Evolutionary conservation across 208 protist species (phyloP).

Genomic region (Leishmania gerbilli): DNA sequence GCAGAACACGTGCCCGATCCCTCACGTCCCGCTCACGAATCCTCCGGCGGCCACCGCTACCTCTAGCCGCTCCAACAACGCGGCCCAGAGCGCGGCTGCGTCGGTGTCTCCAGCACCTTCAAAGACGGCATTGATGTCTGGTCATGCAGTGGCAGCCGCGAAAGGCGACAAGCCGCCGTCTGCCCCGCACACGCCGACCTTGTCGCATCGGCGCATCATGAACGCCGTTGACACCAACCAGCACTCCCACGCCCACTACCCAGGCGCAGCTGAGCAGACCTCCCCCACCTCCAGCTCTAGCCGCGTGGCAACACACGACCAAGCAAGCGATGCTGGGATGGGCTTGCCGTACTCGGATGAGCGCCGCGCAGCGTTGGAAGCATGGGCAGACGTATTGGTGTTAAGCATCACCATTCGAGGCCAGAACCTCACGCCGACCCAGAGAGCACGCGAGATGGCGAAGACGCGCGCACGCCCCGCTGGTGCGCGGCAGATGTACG

Average conservation of each 20-base stretch:
- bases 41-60: neutral
- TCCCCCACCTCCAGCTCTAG: neutral
- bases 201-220: conserved; percentile 20
- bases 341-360: conserved; percentile 27
- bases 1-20: neutral
- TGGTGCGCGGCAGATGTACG: conserved; percentile 25
- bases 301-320: neutral
- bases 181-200: conserved; percentile 3
- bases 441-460: conserved; percentile 19
- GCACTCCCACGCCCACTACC: neutral
- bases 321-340: neutral
- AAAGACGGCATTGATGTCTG: neutral
- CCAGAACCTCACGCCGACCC: conserved; percentile 12
- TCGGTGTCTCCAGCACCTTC: neutral
- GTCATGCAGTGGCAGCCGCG: neutral
- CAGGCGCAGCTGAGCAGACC: neutral
- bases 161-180: conserved; percentile 3
- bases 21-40: neutral
- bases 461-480: conserved; percentile 4
- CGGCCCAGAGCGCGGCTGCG: conserved; percentile 1
- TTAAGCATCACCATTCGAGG: conserved; percentile 28
- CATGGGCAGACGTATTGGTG: conserved; percentile 30
- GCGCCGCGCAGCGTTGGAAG: conserved; percentile 34
- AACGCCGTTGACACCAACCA: conserved; percentile 18
- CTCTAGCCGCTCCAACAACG: neutral